These are phyloP conservation scores for Candida smagusa DNA, from an alignment of 1,139 yeast species.

Conservation along the genomic window DNA sequence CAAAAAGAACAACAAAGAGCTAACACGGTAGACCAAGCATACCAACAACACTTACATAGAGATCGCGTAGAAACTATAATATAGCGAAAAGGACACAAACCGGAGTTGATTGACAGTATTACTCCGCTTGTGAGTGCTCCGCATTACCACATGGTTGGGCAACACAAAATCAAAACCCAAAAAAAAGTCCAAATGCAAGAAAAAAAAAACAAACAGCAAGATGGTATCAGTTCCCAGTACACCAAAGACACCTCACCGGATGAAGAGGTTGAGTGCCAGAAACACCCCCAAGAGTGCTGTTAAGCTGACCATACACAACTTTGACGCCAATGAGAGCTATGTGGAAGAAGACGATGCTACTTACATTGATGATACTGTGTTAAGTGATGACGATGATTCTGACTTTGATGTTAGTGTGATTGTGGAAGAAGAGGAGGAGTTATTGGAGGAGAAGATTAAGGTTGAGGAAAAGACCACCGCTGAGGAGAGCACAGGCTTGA, in stretches of 20 bases:
- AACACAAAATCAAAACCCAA: background rate
- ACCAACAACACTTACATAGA: too few species aligned
- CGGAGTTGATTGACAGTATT: too few species aligned
- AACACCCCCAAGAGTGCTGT: slow-evolving; percentile 12
- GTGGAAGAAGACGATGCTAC: slow-evolving; percentile 40
- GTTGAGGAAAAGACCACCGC: slow-evolving; percentile 12
- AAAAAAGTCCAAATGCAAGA: slow-evolving; percentile 1
- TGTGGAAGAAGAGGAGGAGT: slow-evolving; percentile 4
- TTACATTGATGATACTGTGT: slow-evolving; percentile 24
- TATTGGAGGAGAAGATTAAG: slow-evolving; percentile 11
- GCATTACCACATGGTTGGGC: background rate
- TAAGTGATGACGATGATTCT: slow-evolving; percentile 17
- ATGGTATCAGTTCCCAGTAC: slow-evolving; percentile 16
- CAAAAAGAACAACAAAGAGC: too few species aligned
- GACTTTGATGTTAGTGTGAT: slow-evolving; percentile 6
- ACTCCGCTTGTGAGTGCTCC: too few species aligned
- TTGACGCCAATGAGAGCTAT: slow-evolving; percentile 30
- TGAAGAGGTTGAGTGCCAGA: slow-evolving; percentile 8
- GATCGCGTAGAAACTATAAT: too few species aligned
- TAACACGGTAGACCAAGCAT: too few species aligned
- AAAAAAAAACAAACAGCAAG: slow-evolving; percentile 4
- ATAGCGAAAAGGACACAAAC: too few species aligned
- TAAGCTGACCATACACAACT: slow-evolving; percentile 22
- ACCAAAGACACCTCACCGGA: slow-evolving; percentile 12
- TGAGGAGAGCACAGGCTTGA: slow-evolving; percentile 1